phyloP scores from a whole-genome alignment of 2,329 filamentous ascomycete genomes.

The Diplodia scrobiculata region DNA sequence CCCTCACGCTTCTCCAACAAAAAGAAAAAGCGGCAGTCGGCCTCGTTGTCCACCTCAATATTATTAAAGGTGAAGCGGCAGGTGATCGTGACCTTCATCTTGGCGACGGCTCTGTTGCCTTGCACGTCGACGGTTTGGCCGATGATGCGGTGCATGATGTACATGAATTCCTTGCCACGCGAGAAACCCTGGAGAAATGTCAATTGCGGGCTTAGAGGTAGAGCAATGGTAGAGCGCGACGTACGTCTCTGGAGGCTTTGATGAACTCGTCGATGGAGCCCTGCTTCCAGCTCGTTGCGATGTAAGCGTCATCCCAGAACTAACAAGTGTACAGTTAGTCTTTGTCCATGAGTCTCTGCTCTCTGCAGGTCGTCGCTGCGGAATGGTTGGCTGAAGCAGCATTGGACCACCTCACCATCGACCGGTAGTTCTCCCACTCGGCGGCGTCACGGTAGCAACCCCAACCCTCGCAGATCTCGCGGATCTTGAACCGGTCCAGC shows the following conservation, averaged over 20 bases:
- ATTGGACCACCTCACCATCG: conserved; percentile 43
- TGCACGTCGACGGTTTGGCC: conserved; percentile 31
- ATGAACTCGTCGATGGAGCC: conserved; percentile 40
- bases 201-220: no score
- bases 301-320: conserved; percentile 22
- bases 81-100: conserved; percentile 33
- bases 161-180: conserved; percentile 28
- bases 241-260: conserved; percentile 33
- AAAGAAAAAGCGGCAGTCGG: conserved; percentile 32
- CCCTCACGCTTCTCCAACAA: conserved; percentile 30
- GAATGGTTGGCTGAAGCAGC: not conserved
- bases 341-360: not conserved
- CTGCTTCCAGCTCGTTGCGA: conserved; percentile 45
- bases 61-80: conserved; percentile 32
- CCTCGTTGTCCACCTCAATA: conserved; percentile 33
- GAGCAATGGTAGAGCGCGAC: conserved; percentile 19
- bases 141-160: conserved; percentile 32
- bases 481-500: conserved; percentile 51
- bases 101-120: conserved; percentile 30
- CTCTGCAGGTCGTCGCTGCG: not conserved
- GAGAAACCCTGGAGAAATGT: not conserved
- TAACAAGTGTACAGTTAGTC: not conserved
- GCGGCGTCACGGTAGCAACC: conserved; percentile 58
- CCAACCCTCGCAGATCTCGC: conserved; percentile 59
- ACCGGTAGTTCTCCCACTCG: conserved; percentile 58